phyloP scores from a whole-genome alignment of 1,284 basidiomycete species.

The Sutorius eximius region DNA sequence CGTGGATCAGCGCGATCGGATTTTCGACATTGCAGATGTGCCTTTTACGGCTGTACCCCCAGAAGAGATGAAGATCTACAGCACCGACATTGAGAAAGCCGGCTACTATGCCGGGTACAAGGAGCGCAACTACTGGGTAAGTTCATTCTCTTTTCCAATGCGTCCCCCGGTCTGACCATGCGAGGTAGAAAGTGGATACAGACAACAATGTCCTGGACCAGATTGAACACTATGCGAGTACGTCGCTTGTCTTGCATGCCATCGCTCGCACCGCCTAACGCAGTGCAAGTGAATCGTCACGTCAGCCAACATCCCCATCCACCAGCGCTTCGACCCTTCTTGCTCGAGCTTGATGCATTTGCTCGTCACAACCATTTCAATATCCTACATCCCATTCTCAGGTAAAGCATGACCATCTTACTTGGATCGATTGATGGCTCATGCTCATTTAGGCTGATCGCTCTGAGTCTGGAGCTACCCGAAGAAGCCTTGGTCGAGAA shows the following conservation, averaged over 20 bases:
- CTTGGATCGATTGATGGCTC: background rate
- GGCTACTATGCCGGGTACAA: constrained; percentile 62
- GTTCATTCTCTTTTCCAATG: background rate
- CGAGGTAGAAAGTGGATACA: constrained; percentile 34
- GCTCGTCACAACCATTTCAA: constrained; percentile 50
- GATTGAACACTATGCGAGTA: constrained; percentile 55
- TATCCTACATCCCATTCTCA: constrained; percentile 49
- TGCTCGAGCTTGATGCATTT: constrained; percentile 57
- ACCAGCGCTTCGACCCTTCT: constrained; percentile 47
- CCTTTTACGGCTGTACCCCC: constrained; percentile 52
- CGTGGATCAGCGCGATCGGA: constrained; percentile 43
- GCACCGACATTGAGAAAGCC: constrained; percentile 43
- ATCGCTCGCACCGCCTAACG: background rate
- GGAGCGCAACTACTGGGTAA: constrained; percentile 15
- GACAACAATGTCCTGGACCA: constrained; percentile 56
- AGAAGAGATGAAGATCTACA: constrained; percentile 57
- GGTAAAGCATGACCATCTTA: constrained; percentile 28
- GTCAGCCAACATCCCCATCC: constrained; percentile 46
- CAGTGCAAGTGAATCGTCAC: constrained; percentile 42
- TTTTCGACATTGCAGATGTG: constrained; percentile 64
- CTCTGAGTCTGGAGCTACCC: constrained; percentile 57
- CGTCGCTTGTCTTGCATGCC: constrained; percentile 10
- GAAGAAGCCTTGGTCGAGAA: constrained; percentile 53
- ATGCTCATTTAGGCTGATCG: constrained; percentile 42
- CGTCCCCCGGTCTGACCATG: background rate